A percentile compares a stretch with the other conserved stretches of the same genome.
Conservation (phyloP, 1,284 basidiomycete genomes). For the Butyriboletus appendiculatus region DNA sequence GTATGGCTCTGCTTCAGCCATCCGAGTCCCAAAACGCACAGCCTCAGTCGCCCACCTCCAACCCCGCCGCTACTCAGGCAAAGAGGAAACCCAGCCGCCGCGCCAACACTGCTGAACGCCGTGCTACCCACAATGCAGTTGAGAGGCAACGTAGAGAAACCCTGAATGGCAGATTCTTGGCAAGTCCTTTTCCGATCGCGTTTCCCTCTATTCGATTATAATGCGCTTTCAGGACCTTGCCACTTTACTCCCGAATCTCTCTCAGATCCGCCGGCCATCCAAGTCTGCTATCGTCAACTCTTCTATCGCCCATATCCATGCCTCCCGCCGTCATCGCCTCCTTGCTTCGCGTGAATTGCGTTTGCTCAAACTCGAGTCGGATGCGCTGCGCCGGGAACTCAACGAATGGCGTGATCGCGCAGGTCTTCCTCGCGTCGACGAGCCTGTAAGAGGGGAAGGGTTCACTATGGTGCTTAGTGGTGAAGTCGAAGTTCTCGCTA, state of each 20-base stretch:
- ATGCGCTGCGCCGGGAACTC: constrained; percentile 79
- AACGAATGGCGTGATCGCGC: constrained; percentile 86
- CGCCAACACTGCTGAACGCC: constrained; percentile 91
- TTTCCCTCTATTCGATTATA: constrained; percentile 21
- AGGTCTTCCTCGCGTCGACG: constrained; percentile 66
- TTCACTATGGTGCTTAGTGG: constrained; percentile 68
- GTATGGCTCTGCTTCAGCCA: constrained; percentile 37
- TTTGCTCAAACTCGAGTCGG: constrained; percentile 71
- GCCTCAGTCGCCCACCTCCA: constrained; percentile 21
- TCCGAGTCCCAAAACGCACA: constrained; percentile 22
- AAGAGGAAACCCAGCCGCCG: constrained; percentile 81
- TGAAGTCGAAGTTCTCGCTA: constrained; percentile 63
- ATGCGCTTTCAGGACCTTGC: constrained; percentile 70
- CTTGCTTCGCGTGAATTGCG: constrained; percentile 79
- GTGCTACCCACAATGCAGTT: constrained; percentile 93
- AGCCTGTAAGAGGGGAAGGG: constrained; percentile 65
- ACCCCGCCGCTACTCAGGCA: constrained; percentile 33
- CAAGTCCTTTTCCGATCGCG: constrained; percentile 39
- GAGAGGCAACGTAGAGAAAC: constrained; percentile 91
- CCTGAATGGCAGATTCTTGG: constrained; percentile 87
- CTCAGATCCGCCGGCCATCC: constrained; percentile 86
- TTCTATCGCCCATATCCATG: constrained; percentile 81
- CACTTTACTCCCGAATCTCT: constrained; percentile 84
- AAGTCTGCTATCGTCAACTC: constrained; percentile 96
- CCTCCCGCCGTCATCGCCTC: constrained; percentile 77